Evolutionary conservation across 2,329 filamentous ascomycete species (phyloP).

Genomic region (Ophiostoma montium): DNA sequence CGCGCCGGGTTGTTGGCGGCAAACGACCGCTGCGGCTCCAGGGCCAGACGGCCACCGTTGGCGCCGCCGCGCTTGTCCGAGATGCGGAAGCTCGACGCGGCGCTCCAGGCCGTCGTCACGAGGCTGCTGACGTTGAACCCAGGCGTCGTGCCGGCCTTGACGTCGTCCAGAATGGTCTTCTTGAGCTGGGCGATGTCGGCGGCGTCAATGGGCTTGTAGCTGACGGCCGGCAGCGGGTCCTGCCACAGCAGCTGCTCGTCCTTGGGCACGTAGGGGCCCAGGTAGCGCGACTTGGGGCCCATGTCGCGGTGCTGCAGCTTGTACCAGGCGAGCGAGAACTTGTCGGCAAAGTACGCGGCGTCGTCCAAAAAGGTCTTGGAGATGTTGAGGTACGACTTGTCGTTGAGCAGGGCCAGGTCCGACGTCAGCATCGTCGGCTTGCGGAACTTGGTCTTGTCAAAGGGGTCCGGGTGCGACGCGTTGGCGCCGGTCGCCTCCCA

Average conservation of each 20-base stretch:
- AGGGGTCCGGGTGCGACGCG: constrained; percentile 56
- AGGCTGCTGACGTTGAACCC: constrained; percentile 47
- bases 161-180: constrained; percentile 45
- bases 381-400: constrained; percentile 64
- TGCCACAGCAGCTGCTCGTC: constrained; percentile 57
- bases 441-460: constrained; percentile 56
- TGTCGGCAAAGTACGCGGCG: constrained; percentile 53
- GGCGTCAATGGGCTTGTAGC: constrained; percentile 45
- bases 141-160: constrained; percentile 16
- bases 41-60: constrained; percentile 65
- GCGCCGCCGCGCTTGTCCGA: constrained; percentile 72
- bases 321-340: constrained; percentile 65
- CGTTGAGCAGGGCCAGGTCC: constrained; percentile 57
- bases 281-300: constrained; percentile 54
- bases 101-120: constrained; percentile 53
- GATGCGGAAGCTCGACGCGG: constrained; percentile 58
- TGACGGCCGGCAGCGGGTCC: constrained; percentile 50
- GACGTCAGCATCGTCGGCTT: constrained; percentile 64
- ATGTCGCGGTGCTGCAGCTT: constrained; percentile 73
- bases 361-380: constrained; percentile 54
- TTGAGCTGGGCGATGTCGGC: constrained; percentile 52
- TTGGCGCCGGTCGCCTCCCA: constrained; percentile 60
- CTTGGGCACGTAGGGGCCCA: constrained; percentile 59
- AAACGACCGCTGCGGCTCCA: constrained; percentile 60
- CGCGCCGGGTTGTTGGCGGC: constrained; percentile 58